Evolutionary conservation across 768 basidiomycete genomes (phyloP).

Genomic region (Suillus subaureus): DNA sequence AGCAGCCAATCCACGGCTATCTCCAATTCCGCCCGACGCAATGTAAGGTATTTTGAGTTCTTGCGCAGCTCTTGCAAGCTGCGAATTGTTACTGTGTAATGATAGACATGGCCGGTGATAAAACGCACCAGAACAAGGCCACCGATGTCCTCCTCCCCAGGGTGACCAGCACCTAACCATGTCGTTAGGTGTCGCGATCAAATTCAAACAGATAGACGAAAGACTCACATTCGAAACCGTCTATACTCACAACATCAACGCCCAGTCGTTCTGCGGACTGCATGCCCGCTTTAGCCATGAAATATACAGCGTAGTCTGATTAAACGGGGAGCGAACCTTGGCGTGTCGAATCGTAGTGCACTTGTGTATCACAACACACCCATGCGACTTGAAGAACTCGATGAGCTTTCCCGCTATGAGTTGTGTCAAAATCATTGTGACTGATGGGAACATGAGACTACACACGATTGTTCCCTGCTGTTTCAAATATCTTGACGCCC

Average conservation of each 20-base stretch:
- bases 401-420: conserved; percentile 72
- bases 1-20: conserved; percentile 81
- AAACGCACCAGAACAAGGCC: conserved; percentile 72
- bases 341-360: conserved; percentile 88
- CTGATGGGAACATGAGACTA: not conserved
- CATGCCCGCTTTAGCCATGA: conserved; percentile 4
- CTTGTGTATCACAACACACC: conserved; percentile 85
- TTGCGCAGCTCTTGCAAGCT: conserved; percentile 86
- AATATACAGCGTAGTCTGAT: conserved; percentile 28
- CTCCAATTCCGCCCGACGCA: conserved; percentile 89
- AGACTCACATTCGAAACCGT: conserved; percentile 83
- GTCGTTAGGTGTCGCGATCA: conserved; percentile 8
- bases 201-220: conserved; percentile 5
- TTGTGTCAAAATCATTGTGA: not conserved
- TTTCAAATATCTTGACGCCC: conserved; percentile 88
- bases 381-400: conserved; percentile 76
- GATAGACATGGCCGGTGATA: not conserved
- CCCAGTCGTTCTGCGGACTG: conserved; percentile 72
- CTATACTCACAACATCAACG: conserved; percentile 87
- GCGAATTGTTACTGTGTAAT: conserved; percentile 1
- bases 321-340: conserved; percentile 47
- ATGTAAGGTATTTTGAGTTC: conserved; percentile 85
- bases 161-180: conserved; percentile 83
- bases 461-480: conserved; percentile 89
- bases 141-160: conserved; percentile 93